Percentiles rank a stretch among this genome's conserved stretches.
Evolutionary conservation across 2,329 filamentous ascomycete species (phyloP).

Genomic region (Xylariaceae sp.): DNA sequence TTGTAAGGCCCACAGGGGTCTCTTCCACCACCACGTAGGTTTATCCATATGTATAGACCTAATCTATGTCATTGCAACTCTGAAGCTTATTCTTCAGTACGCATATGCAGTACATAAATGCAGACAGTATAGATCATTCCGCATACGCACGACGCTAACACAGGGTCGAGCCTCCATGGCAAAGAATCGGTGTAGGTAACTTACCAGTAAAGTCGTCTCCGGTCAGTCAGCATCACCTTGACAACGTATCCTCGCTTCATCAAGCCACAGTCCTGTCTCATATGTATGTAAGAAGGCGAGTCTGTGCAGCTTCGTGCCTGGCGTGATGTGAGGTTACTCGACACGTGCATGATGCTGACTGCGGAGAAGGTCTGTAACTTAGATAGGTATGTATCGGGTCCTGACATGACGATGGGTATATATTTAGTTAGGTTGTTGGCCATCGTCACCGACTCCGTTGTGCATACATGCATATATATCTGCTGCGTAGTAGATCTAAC

Average conservation of each 20-base stretch:
- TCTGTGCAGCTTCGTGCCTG: conserved; percentile 10
- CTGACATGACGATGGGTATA: conserved; percentile 10
- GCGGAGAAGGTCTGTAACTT: background rate
- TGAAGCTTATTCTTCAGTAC: conserved; percentile 2
- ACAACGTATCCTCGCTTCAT: background rate
- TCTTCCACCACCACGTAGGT: background rate
- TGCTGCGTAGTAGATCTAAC: background rate
- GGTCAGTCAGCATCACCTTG: background rate
- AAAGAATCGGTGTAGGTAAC: too few species aligned
- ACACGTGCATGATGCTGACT: conserved; percentile 11
- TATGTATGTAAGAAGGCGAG: background rate
- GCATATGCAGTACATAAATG: too few species aligned
- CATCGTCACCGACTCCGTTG: conserved; percentile 10
- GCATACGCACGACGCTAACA: too few species aligned
- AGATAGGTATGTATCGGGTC: background rate
- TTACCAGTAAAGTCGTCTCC: too few species aligned
- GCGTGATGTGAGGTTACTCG: conserved; percentile 14
- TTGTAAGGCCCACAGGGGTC: conserved; percentile 9
- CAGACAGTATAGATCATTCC: too few species aligned
- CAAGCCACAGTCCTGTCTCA: background rate
- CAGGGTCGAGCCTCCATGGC: too few species aligned
- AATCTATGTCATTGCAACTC: conserved; percentile 6
- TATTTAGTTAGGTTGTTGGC: conserved; percentile 18
- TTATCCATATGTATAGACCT: too few species aligned
- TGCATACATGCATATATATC: conserved; percentile 11